A percentile compares a stretch with the other conserved stretches of the same genome.
Evolutionary conservation across 2,329 filamentous ascomycete genomes (phyloP).

Genomic region (Penicillium sp.): DNA sequence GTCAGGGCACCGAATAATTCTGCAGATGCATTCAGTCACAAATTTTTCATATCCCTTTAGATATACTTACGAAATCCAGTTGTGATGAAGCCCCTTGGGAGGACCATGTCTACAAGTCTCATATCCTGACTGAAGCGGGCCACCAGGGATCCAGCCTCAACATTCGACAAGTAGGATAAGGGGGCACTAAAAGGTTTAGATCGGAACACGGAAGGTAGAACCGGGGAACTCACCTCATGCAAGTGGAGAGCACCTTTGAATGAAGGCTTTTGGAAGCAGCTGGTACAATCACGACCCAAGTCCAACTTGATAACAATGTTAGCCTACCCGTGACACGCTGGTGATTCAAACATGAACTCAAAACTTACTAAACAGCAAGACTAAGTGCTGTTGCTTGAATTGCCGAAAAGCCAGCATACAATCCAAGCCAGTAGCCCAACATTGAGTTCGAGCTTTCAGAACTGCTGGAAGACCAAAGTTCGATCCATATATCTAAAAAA

Average conservation of each 20-base stretch:
- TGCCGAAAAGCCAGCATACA: constrained; percentile 19
- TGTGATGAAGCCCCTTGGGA: constrained; percentile 30
- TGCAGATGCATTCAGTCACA: neutral
- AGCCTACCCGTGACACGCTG: neutral
- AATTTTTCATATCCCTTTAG: neutral
- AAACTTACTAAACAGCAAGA: neutral
- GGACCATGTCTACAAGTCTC: constrained; percentile 48
- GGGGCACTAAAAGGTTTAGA: constrained; percentile 33
- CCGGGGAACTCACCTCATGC: constrained; percentile 12
- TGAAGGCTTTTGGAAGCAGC: constrained; percentile 29
- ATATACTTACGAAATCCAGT: neutral
- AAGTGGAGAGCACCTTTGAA: constrained; percentile 20
- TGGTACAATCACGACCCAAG: constrained; percentile 23
- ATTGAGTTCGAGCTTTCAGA: constrained; percentile 5
- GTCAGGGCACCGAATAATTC: constrained; percentile 4
- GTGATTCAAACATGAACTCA: neutral
- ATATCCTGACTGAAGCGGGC: constrained; percentile 51
- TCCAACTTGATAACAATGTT: constrained; percentile 6
- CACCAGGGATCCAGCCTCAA: constrained; percentile 38
- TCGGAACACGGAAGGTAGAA: no score
- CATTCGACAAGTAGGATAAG: constrained; percentile 48
- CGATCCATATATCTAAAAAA: constrained; percentile 16
- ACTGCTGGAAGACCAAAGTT: constrained; percentile 24
- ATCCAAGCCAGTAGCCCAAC: constrained; percentile 23
- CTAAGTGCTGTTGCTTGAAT: constrained; percentile 7